These are phyloP conservation scores for Eucalyptus brandiana DNA, from an alignment of 345 rosid species.

Conservation along the genomic window DNA sequence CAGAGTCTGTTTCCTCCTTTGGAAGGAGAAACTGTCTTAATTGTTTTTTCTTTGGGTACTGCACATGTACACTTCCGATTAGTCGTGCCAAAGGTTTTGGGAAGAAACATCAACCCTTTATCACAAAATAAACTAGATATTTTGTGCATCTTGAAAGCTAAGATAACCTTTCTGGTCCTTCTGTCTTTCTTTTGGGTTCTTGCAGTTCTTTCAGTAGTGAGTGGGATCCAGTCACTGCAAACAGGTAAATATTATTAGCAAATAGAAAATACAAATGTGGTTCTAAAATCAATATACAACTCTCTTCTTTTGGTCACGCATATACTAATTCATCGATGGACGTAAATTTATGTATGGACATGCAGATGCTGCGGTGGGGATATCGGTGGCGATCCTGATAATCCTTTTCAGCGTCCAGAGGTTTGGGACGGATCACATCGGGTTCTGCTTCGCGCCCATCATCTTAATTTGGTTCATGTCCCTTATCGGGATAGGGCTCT, in stretches of 20 bases:
- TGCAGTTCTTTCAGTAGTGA: slow-evolving; percentile 63
- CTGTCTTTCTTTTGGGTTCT: neutral
- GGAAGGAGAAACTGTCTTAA: neutral
- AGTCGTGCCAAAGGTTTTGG: neutral
- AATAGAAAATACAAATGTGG: neutral
- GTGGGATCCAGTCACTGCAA: slow-evolving; percentile 52
- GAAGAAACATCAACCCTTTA: too few species aligned
- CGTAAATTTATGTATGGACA: neutral
- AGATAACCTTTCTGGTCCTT: neutral
- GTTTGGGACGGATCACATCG: slow-evolving; percentile 69
- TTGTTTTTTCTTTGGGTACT: neutral
- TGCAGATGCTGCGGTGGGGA: slow-evolving; percentile 48
- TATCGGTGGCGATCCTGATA: slow-evolving; percentile 47
- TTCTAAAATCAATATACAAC: neutral
- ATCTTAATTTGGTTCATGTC: too few species aligned
- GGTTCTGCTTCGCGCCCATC: slow-evolving; percentile 55
- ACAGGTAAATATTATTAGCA: slow-evolving; percentile 16
- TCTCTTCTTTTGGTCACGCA: neutral
- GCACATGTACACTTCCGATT: neutral
- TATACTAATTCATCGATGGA: neutral
- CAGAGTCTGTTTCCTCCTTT: neutral
- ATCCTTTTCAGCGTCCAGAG: slow-evolving; percentile 37
- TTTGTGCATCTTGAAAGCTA: neutral
- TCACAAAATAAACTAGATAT: too few species aligned
- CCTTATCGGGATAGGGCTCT: slow-evolving; percentile 51